Evolutionary conservation across 1,284 basidiomycete species (phyloP), one percentile per base, ranked within the genome.

Genomic region (Sporisorium exsertum): DNA sequence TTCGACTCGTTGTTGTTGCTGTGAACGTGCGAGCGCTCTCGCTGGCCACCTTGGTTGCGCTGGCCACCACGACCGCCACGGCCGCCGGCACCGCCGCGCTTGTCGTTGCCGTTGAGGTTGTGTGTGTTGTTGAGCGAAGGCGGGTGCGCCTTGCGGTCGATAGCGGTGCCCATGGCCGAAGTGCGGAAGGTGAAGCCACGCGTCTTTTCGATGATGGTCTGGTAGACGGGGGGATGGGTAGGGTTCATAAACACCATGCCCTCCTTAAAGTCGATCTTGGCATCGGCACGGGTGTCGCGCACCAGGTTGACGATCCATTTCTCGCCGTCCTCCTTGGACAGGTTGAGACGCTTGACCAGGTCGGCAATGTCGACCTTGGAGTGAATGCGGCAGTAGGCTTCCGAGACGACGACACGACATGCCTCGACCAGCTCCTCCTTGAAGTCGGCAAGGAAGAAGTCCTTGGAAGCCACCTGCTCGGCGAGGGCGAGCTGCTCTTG

Each of bases 261-360:
- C 88, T 95, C 94, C 87, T 96, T 94, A 54, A 97, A 89, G 87
- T 98, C 95, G 78, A 98, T 97, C 88, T 97, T 97, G 63, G 94
- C 94, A 82, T 99, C 94, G 90, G 97, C 94, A 62, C 94, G 91
- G 27, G 95, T 97, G 87, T 98, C 97, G 55, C 95, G 91, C 81
- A 98, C 96, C 66, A 98, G 91, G 88, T 97, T 97, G 81, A 97
- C 96, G 77, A 99, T 96, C 96, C 96, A 99, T 86, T 97, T 97
- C 86, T 98, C 96, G 64, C 96, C 97, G 83, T 98, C 96, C 80
- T 95, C 94, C 60, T 89, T 90, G 26, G 92, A 92, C 61, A 98
- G 89, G 87, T 97, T 97, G 40, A 99, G 89, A 15, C 95, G 91
- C 83, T 93, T 92, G 18, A 95, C 96, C 33, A 99, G 90, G 84